phyloP scores from a whole-genome alignment of 2,329 filamentous ascomycete genomes.

The Botrytis cinerea region DNA sequence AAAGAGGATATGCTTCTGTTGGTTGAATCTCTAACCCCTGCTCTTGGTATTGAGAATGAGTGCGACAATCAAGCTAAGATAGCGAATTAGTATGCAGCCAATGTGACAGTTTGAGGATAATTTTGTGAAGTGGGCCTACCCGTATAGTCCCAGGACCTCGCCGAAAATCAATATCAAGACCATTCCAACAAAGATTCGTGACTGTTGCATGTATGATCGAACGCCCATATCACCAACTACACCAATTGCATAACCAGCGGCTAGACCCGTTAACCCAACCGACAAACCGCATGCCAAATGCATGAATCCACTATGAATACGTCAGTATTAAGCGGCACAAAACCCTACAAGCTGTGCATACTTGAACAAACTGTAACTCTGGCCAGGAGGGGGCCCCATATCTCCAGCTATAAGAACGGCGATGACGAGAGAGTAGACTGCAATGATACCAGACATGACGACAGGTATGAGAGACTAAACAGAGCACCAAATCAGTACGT shows the following conservation, averaged over 20 bases:
- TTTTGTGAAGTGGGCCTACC: conserved; percentile 58
- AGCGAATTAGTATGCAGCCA: conserved; percentile 25
- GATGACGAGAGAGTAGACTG: conserved; percentile 96
- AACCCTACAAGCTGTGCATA: conserved; percentile 46
- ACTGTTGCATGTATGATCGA: conserved; percentile 94
- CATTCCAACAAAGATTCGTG: conserved; percentile 96
- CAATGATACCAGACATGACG: conserved; percentile 99
- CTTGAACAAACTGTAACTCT: conserved; percentile 81
- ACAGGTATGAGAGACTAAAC: conserved; percentile 74
- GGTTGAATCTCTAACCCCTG: conserved; percentile 34
- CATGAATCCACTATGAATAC: conserved; percentile 72
- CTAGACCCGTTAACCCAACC: conserved; percentile 88
- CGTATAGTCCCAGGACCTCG: conserved; percentile 94
- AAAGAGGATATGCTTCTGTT: conserved; percentile 4
- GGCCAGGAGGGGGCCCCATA: conserved; percentile 68
- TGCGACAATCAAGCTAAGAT: conserved; percentile 78
- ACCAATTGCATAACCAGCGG: conserved; percentile 94
- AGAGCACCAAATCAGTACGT: conserved; percentile 16
- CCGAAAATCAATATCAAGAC: conserved; percentile 98
- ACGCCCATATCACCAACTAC: conserved; percentile 94
- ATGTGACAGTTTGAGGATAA: neutral
- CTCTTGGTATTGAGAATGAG: conserved; percentile 87
- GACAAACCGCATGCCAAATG: conserved; percentile 88
- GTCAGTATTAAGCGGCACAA: conserved; percentile 22
- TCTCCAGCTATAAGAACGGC: conserved; percentile 94